These are phyloP conservation scores for Xylaria longipes DNA, from an alignment of 495 filamentous ascomycete species.

Conservation along the genomic window DNA sequence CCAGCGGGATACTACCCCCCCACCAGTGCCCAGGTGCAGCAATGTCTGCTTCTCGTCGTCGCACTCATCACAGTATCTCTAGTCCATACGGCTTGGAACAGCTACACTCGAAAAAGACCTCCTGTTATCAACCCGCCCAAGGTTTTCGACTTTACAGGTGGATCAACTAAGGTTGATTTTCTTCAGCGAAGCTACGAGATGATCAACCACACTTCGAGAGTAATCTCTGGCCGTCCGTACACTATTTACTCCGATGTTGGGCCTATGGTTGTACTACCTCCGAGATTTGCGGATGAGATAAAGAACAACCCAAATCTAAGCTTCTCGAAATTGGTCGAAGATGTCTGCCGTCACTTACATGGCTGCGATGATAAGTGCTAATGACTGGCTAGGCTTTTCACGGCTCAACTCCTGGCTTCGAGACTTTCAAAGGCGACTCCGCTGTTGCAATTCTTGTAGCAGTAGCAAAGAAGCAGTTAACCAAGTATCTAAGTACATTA, in stretches of 20 bases:
- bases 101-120: not conserved
- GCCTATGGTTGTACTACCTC: conserved; percentile 50
- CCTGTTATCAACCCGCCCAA: conserved; percentile 15
- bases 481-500: conserved; percentile 52
- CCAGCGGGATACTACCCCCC: not conserved
- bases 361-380: not conserved
- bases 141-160: not conserved
- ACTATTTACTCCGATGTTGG: conserved; percentile 29
- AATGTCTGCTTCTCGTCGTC: not conserved
- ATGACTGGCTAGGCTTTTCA: conserved; percentile 45
- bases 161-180: conserved; percentile 5
- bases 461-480: conserved; percentile 54
- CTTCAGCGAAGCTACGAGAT: conserved; percentile 12
- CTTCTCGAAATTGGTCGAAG: conserved; percentile 42
- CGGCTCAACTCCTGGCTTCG: conserved; percentile 53
- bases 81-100: not conserved
- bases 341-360: not conserved
- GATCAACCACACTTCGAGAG: not conserved
- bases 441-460: conserved; percentile 40
- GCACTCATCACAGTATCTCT: not conserved
- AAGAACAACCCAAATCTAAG: conserved; percentile 47
- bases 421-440: conserved; percentile 44
- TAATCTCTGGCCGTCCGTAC: conserved; percentile 15
- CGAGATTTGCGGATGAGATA: conserved; percentile 54
- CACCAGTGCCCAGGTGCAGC: not conserved